phyloP scores from a whole-genome alignment of 2,329 filamentous ascomycete genomes.

The Penicillium frequentans region DNA sequence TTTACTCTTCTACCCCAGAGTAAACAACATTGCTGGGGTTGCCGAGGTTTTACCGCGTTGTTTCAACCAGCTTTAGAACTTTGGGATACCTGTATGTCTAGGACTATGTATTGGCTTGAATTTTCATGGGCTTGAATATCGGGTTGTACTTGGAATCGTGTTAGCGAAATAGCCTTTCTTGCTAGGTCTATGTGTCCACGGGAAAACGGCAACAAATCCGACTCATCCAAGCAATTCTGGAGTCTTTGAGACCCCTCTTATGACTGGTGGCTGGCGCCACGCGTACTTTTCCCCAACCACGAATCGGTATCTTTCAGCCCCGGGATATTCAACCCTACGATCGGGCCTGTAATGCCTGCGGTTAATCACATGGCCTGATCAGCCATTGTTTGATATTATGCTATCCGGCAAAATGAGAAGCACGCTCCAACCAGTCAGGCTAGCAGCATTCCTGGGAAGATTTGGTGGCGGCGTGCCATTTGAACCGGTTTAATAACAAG shows the following conservation, averaged over 20 bases:
- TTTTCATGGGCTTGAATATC: too few species aligned
- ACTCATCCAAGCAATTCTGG: neutral
- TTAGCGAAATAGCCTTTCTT: neutral
- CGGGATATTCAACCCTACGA: neutral
- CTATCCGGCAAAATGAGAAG: neutral
- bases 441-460: neutral
- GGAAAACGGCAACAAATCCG: neutral
- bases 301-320: neutral
- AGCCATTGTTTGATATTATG: neutral
- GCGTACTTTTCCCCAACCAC: neutral
- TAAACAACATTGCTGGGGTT: too few species aligned
- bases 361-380: neutral
- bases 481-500: neutral
- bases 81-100: too few species aligned
- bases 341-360: neutral
- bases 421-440: neutral
- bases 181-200: neutral
- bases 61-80: too few species aligned
- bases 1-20: too few species aligned
- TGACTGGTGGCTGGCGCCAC: neutral
- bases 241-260: neutral
- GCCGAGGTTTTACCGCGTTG: too few species aligned
- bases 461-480: neutral
- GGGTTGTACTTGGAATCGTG: too few species aligned
- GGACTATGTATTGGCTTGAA: too few species aligned